Base-by-base conservation (phyloP, 1,284 basidiomycete species). In the Irpex sp. region DNA sequence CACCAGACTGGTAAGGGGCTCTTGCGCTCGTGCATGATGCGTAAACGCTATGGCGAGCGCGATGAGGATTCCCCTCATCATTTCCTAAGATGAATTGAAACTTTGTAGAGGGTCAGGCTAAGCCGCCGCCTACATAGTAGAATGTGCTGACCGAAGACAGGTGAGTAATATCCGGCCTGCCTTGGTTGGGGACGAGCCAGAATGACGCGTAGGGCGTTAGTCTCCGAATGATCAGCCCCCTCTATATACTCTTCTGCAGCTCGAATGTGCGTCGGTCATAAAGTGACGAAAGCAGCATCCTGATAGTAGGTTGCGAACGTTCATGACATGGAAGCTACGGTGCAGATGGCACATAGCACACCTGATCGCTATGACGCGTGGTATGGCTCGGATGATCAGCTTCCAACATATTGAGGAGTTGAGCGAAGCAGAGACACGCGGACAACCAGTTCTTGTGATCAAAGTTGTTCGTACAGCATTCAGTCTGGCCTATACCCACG, bases 1-100 rank as follows among this genome's bases (percentile, higher is more conserved):
- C 0, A 80, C 80, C 4, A 80, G 66, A 28, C 74, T 75, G 1
- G 78, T 80, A 9, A 80, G 59, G 8, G 52, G 14, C 1, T 2
- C 51, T 18, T 54, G 52, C 9, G 52, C 52, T 14, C 4, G 48
- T 3, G 18, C 48, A 51, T 51, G 19, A 18, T 10, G 48, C 21
- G 1, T 1, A 23, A 4, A 51, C 0, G 48, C 48, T 12, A 8
- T 45, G 28, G 28, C 28, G 7, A 33, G 28, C 28, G 2, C n/a
- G 39, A 45, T 45, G 14, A 45, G 39, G 39, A 45, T n/a, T 12
- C 12, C 39, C 39, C 10, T 45, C 10, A 45, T 45, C 39, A 45
- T 45, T n/a, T 1, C n/a, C 39, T n/a, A 45, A 45, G 28, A 45
- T 45, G 39, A 45, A 5, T 45, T 33, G 28, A 33, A 33, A 33